Conservation (phyloP, 2,329 filamentous ascomycete species). For the Cercospora berteroae region DNA sequence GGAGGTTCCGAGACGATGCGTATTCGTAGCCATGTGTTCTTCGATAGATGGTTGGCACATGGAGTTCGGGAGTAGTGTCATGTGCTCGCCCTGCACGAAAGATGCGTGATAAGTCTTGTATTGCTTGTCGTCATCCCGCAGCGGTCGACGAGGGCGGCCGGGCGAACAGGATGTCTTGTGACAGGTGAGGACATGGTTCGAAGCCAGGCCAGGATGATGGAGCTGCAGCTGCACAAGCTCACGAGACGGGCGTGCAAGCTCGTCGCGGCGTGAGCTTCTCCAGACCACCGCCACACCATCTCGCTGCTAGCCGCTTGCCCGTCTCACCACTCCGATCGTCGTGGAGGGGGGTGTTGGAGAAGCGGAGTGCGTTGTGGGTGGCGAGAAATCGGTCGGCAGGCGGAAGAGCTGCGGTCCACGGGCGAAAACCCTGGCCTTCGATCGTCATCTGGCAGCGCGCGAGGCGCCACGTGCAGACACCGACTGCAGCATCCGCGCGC, state of each 20-base stretch:
- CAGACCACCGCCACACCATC: not conserved
- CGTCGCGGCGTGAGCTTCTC: not conserved
- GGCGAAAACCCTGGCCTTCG: not conserved
- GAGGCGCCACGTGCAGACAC: not conserved
- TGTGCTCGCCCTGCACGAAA: not conserved
- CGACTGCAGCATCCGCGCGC: not conserved
- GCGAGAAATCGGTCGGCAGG: not conserved
- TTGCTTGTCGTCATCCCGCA: not conserved
- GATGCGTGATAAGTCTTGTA: not conserved
- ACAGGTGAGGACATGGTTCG: not conserved
- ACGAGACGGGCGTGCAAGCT: conserved; percentile 2
- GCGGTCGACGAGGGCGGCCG: not conserved
- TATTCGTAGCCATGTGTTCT: not conserved
- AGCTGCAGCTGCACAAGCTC: conserved; percentile 6
- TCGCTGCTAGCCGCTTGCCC: not conserved
- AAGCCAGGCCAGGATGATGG: not conserved
- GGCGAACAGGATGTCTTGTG: not conserved
- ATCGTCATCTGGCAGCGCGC: not conserved
- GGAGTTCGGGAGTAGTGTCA: not conserved
- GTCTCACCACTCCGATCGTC: not conserved
- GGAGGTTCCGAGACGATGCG: not conserved
- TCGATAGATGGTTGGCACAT: not conserved
- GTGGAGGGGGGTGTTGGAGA: not conserved
- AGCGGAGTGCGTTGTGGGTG: no score
- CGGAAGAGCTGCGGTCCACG: not conserved